Conservation (phyloP, 2,329 filamentous ascomycete genomes). For the Epichloe sylvatica region DNA sequence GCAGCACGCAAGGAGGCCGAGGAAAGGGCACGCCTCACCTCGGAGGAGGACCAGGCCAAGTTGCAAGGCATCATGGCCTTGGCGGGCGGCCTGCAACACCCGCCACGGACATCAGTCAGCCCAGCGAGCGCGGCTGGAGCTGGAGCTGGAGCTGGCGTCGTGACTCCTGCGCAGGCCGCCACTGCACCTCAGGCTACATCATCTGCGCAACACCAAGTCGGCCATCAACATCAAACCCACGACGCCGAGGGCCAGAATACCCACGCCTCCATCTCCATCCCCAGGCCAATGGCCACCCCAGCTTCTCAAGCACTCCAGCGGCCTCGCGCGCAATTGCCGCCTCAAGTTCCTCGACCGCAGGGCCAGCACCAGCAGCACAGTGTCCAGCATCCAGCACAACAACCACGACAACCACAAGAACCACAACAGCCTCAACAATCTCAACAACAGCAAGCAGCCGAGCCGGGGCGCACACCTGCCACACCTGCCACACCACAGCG, state of each 20-base stretch:
- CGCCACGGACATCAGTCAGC: conserved; percentile 14
- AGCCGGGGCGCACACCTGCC: conserved; percentile 1
- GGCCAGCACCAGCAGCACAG: conserved; percentile 10
- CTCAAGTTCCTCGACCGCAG: conserved; percentile 8
- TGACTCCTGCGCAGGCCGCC: conserved; percentile 21
- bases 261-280: neutral
- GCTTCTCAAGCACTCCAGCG: conserved; percentile 15
- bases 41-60: conserved; percentile 45
- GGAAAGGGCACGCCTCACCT: conserved; percentile 43
- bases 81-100: conserved; percentile 36
- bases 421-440: no score
- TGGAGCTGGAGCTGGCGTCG: conserved; percentile 11
- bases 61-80: conserved; percentile 47
- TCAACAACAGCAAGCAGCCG: conserved; percentile 6
- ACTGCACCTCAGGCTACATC: conserved; percentile 13
- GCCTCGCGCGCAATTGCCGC: conserved; percentile 17
- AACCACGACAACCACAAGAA: conserved; percentile 4
- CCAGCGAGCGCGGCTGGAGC: conserved; percentile 13
- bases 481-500: conserved; percentile 2
- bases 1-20: conserved; percentile 56
- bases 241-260: neutral
- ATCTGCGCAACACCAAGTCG: conserved; percentile 4
- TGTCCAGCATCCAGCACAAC: conserved; percentile 4
- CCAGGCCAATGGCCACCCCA: conserved; percentile 6
- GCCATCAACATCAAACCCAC: neutral